Conservation (phyloP, 2,329 filamentous ascomycete species). For the Daldinia sp. region DNA sequence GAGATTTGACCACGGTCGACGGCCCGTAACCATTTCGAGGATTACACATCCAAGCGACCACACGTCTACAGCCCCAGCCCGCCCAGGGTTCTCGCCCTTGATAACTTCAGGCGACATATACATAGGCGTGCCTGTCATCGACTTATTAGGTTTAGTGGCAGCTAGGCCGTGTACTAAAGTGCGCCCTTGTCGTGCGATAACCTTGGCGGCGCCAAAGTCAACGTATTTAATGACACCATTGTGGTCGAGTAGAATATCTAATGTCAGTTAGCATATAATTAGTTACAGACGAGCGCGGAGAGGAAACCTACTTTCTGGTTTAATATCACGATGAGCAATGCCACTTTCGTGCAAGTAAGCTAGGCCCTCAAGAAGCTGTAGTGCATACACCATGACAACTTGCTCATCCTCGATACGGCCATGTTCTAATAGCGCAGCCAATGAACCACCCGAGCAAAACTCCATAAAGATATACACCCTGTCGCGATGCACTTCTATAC, state of each 20-base stretch:
- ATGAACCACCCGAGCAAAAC: slow-evolving; percentile 94
- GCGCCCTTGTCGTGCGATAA: slow-evolving; percentile 93
- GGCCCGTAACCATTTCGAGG: slow-evolving; percentile 95
- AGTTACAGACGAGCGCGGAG: slow-evolving; percentile 21
- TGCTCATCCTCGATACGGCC: slow-evolving; percentile 98
- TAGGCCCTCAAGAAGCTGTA: slow-evolving; percentile 93
- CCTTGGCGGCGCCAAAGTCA: slow-evolving; percentile 96
- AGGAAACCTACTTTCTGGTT: slow-evolving; percentile 87
- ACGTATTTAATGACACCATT: slow-evolving; percentile 99
- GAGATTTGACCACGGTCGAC: slow-evolving; percentile 92
- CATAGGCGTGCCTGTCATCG: slow-evolving; percentile 98
- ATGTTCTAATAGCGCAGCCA: slow-evolving; percentile 90
- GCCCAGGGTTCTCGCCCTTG: slow-evolving; percentile 84
- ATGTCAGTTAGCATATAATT: slow-evolving; percentile 43
- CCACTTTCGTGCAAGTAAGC: slow-evolving; percentile 92
- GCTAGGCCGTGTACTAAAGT: slow-evolving; percentile 78
- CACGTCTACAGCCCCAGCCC: slow-evolving; percentile 89
- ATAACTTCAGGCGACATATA: slow-evolving; percentile 99
- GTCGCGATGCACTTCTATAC: slow-evolving; percentile 97
- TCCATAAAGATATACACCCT: slow-evolving; percentile 99
- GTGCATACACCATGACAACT: slow-evolving; percentile 94
- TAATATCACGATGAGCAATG: slow-evolving; percentile 97
- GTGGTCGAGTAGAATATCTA: slow-evolving; percentile 94
- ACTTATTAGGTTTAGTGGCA: slow-evolving; percentile 78
- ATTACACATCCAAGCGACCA: slow-evolving; percentile 98